Percentiles rank a stretch among this genome's conserved stretches.
These are phyloP conservation scores for Pestalotiopsis sp. DNA, from an alignment of 2,329 filamentous ascomycete species.

Conservation along the genomic window DNA sequence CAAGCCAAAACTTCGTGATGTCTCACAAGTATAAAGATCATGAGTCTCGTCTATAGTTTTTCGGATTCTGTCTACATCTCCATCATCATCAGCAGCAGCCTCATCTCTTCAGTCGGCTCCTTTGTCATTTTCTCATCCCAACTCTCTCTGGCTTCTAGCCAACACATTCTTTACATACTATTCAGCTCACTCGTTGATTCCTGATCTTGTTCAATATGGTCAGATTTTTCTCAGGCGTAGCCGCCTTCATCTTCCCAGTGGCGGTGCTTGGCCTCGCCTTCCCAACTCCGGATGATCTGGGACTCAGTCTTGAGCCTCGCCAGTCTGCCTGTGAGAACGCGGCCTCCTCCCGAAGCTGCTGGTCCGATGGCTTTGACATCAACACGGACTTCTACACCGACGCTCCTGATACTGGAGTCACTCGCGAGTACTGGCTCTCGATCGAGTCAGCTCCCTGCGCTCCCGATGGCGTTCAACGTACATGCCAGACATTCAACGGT, in stretches of 20 bases:
- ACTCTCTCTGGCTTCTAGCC: not conserved
- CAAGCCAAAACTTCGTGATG: not conserved
- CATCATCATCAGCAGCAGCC: not conserved
- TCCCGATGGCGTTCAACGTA: constrained; percentile 48
- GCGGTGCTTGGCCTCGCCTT: not conserved
- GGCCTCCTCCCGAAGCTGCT: constrained; percentile 36
- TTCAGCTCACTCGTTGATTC: constrained; percentile 1
- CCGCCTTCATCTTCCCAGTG: not conserved
- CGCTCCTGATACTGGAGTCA: constrained; percentile 49
- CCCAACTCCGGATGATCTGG: not conserved
- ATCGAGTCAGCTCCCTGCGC: constrained; percentile 41
- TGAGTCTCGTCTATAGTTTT: not conserved
- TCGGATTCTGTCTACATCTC: not conserved
- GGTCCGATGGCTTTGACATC: constrained; percentile 50
- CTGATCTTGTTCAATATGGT: not conserved
- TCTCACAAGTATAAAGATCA: not conserved
- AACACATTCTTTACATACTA: not conserved
- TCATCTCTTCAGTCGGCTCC: not conserved
- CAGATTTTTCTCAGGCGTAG: not conserved
- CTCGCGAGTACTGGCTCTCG: constrained; percentile 50
- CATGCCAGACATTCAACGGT: constrained; percentile 54
- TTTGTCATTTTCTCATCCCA: not conserved
- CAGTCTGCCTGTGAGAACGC: constrained; percentile 25
- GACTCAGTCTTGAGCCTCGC: constrained; percentile 4
- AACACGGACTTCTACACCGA: constrained; percentile 47